Evolutionary conservation across 306 rosid species (phyloP), one percentile per base, ranked within the genome.

Genomic region (Morella rubra): DNA sequence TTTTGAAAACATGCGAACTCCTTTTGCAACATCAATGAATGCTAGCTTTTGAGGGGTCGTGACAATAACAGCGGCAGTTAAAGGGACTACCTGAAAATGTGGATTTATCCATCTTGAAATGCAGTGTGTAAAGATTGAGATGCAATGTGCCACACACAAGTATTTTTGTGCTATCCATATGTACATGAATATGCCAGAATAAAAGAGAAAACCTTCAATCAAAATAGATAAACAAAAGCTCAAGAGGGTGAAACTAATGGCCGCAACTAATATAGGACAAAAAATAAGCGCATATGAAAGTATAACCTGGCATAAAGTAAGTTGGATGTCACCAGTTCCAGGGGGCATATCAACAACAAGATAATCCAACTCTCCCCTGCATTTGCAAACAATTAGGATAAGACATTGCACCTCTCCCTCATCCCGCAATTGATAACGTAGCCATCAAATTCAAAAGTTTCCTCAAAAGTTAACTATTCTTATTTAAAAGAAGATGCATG

Each of bases 1-100:
- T 85, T 92, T 95, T 62, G 99, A 95, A 91, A 95, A 95, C 99
- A 95, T 95, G 74, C 96, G 97, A 79, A 90, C 99, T 83, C 99
- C 99, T 88, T 95, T 95, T 2, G 99, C 99, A 47, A 95, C 99
- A 71, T 95, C 99, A 65, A 95, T 95, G 84, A 95, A 95, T 0
- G 97, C 93, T 73, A 95, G 88, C 89, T 95, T 95, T 87, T 95
- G 97, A 73, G 97, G 97, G 53, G 99, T 95, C 68, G 97, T 95
- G 77, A 95, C 97, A 72, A 95, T 95, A 80, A 95, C 96, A 70
- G 99, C 99, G 37, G 99, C 97, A 44, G 96, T 88, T 85, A 95
- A 87, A 59, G 99, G 97, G 76, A 86, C 97, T 55, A 95, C 83
- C 97, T 90, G 88, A 80, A 64, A 75, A 77, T 20, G 73, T 75